phyloP scores from a whole-genome alignment of 257 asterid genomes.

The Solanum ahanhuiri region DNA sequence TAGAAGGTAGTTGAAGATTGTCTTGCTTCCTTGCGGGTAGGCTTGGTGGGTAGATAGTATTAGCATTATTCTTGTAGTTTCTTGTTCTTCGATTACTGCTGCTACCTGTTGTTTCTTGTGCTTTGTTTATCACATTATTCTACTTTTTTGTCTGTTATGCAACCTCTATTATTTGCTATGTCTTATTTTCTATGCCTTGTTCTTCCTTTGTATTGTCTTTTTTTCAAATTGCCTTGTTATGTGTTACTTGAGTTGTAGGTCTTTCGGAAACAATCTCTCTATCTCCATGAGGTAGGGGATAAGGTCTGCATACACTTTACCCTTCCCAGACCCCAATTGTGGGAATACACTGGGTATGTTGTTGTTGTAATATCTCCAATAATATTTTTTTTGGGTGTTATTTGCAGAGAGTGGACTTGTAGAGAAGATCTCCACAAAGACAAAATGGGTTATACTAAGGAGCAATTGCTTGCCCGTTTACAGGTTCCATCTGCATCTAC shows the following conservation, averaged over 20 bases:
- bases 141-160: not conserved
- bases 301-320: not conserved
- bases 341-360: not conserved
- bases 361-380: not conserved
- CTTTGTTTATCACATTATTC: not conserved
- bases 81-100: not conserved
- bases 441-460: slow-evolving; percentile 51
- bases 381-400: not conserved
- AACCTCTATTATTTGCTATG: not conserved
- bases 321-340: not conserved
- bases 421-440: not conserved
- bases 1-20: not conserved
- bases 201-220: not conserved
- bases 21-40: not conserved
- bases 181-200: not conserved
- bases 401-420: not conserved
- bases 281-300: not conserved
- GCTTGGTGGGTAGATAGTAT: not conserved
- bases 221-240: not conserved
- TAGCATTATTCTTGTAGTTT: not conserved
- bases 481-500: slow-evolving; percentile 25
- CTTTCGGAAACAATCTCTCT: not conserved
- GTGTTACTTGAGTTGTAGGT: not conserved
- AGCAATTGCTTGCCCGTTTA: slow-evolving; percentile 46
- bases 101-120: not conserved